These are phyloP conservation scores for Mrakia frigida DNA, from an alignment of 768 basidiomycete genomes.

Conservation along the genomic window DNA sequence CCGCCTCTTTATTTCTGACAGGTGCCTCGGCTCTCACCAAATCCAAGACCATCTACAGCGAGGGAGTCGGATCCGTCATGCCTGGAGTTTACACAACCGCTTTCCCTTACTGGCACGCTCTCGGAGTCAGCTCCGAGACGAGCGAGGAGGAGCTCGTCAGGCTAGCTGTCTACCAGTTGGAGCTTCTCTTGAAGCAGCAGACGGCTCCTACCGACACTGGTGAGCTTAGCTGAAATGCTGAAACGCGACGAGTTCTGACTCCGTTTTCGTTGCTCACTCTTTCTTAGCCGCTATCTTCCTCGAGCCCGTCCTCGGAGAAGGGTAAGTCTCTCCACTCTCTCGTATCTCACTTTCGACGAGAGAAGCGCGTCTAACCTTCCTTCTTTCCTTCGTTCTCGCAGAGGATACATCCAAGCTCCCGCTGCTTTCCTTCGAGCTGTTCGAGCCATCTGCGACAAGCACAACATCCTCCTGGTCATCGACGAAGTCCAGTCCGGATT, in stretches of 20 bases:
- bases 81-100: conserved; percentile 60
- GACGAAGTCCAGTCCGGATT: conserved; percentile 61
- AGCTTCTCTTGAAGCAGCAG: conserved; percentile 73
- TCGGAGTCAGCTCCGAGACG: conserved; percentile 56
- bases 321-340: conserved; percentile 42
- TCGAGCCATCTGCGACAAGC: conserved; percentile 74
- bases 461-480: conserved; percentile 65
- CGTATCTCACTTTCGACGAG: not conserved
- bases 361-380: not conserved
- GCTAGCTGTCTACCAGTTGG: conserved; percentile 70
- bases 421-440: conserved; percentile 71
- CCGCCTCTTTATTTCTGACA: not conserved
- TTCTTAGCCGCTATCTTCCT: conserved; percentile 74
- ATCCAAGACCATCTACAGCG: conserved; percentile 85
- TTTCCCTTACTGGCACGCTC: conserved; percentile 92
- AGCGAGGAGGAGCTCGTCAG: conserved; percentile 56
- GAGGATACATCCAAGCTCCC: conserved; percentile 84
- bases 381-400: not conserved
- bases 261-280: not conserved
- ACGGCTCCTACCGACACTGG: conserved; percentile 69
- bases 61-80: conserved; percentile 49
- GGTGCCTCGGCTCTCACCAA: conserved; percentile 27
- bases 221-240: conserved; percentile 3
- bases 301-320: conserved; percentile 91
- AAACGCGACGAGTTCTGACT: not conserved